A percentile compares a stretch with the other conserved stretches of the same genome.
Evolutionary conservation across 768 basidiomycete species (phyloP).

Genomic region (Phylloporus arenicola): DNA sequence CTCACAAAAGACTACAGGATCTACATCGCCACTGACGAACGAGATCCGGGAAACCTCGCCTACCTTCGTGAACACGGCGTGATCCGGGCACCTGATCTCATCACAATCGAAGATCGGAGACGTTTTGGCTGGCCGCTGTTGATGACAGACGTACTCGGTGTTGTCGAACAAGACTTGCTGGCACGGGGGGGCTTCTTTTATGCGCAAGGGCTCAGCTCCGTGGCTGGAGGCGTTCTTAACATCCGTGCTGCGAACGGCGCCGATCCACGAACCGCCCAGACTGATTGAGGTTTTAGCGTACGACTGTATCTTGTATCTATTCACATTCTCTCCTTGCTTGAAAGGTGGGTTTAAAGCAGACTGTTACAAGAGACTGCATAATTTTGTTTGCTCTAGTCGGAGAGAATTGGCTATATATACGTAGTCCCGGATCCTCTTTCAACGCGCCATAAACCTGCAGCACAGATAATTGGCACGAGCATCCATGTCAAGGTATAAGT

Average conservation of each 20-base stretch:
- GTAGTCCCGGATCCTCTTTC: no score
- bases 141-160: constrained; percentile 38
- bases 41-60: constrained; percentile 31
- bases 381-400: neutral
- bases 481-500: no score
- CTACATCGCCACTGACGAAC: constrained; percentile 40
- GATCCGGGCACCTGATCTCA: constrained; percentile 36
- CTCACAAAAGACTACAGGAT: constrained; percentile 21
- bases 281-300: constrained; percentile 27
- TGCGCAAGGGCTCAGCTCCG: constrained; percentile 38
- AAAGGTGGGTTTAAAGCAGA: neutral
- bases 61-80: constrained; percentile 34
- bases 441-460: no score
- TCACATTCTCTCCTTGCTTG: neutral
- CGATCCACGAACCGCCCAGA: constrained; percentile 33
- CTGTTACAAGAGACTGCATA: neutral
- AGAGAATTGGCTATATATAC: neutral
- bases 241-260: constrained; percentile 36
- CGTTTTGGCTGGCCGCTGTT: constrained; percentile 40
- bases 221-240: constrained; percentile 39
- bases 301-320: neutral
- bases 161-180: constrained; percentile 42
- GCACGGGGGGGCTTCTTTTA: constrained; percentile 36
- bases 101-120: constrained; percentile 39
- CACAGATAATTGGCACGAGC: no score